Evolutionary conservation across 805 yeast genomes (phyloP), one percentile per base, ranked within the genome.

Genomic region (Hanseniaspora hatyaiensis): DNA sequence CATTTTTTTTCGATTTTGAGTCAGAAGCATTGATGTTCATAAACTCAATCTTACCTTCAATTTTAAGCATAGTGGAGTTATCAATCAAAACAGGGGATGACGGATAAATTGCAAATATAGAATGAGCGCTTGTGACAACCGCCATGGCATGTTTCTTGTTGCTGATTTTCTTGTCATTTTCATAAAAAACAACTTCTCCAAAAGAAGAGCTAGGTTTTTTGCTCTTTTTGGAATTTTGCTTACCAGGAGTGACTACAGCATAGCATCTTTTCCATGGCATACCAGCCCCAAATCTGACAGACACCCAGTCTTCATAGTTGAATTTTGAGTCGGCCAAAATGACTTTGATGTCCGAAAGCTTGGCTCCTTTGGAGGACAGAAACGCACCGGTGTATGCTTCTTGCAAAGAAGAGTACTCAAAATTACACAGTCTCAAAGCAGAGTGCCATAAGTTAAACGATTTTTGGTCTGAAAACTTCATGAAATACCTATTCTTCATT

Each of bases 231-330:
- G 50, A 48, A 53, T 62, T 78, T 57, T 71, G 59, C 32, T 67
- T 53, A 56, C 87, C 67, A 54, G 88, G 88, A 54, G 82, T 83
- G 49, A 89, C 74, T 9, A 88, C 95, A 2, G 95, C 89, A 67
- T 75, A 92, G 59, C 96, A 89, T 51, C 94, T 73, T 59, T 80
- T 83, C 96, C 96, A 92, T 1, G 96, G 95, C 94, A 86, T 85
- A 20, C 98, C 98, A 8, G 92, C 75, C 16, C 98, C 97, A 63
- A 89, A 92, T 54, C 97, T 72, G 15, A 92, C 94, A 60, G 87
- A 75, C 36, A 82, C 87, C 96, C 96, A 89, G 57, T 88, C 96
- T 62, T 85, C 95, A 59, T 86, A 92, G 51, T 75, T 77, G 60
- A 78, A 83, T 58, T 89, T 80, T 16, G 92, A 80, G 53, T 83